Conservation (phyloP, 164 flowering plant genomes). For the Annona squamosa region DNA sequence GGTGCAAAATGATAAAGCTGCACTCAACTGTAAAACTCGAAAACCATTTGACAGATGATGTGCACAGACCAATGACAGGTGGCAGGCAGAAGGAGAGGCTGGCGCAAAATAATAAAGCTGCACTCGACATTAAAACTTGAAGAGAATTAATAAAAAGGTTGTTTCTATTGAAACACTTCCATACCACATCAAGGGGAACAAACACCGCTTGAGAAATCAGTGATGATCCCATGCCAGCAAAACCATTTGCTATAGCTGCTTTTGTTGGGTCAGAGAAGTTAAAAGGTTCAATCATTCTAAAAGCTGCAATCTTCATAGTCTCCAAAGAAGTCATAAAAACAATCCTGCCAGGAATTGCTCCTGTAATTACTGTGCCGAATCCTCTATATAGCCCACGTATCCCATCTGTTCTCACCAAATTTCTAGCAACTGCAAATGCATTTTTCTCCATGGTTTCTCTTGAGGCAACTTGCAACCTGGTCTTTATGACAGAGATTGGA, state of each 20-base stretch:
- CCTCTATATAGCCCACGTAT: constrained; percentile 88
- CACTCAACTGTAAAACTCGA: not conserved
- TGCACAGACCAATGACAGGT: no score
- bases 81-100: not conserved
- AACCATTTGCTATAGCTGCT: constrained; percentile 91
- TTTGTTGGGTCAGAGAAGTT: constrained; percentile 71
- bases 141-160: no score
- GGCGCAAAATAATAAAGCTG: not conserved
- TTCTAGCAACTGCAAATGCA: constrained; percentile 63
- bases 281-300: constrained; percentile 61
- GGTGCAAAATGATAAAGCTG: not conserved
- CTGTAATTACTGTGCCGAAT: constrained; percentile 90
- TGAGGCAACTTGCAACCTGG: constrained; percentile 88
- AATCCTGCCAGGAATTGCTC: constrained; percentile 90
- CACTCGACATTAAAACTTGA: not conserved
- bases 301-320: constrained; percentile 78
- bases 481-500: constrained; percentile 88
- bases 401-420: constrained; percentile 72
- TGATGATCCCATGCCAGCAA: constrained; percentile 90
- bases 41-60: no score
- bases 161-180: constrained; percentile 5
- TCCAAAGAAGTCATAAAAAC: constrained; percentile 86
- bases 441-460: constrained; percentile 60
- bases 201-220: constrained; percentile 75
- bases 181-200: constrained; percentile 98